Evolutionary conservation across 2,329 filamentous ascomycete genomes (phyloP).

Genomic region (Fusarium burgessii): DNA sequence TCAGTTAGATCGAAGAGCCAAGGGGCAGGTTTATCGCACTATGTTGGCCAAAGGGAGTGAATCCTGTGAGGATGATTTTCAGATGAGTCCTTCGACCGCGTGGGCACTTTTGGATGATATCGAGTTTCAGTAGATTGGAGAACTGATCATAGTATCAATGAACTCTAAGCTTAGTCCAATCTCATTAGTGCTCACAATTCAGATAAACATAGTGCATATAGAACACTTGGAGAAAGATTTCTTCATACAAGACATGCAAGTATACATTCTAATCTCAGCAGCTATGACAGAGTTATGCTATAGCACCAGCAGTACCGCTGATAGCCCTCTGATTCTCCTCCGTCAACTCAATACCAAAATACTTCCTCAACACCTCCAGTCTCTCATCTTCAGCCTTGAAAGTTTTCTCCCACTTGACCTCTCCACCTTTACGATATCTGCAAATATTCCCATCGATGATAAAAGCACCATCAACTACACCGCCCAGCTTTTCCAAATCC

Average conservation of each 20-base stretch:
- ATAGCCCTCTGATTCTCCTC: conserved; percentile 15
- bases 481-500: neutral
- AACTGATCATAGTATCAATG: neutral
- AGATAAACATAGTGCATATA: too few species aligned
- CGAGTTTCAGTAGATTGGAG: conserved; percentile 7
- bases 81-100: conserved; percentile 19
- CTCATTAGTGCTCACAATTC: too few species aligned
- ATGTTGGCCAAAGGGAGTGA: neutral
- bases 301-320: conserved; percentile 9
- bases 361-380: conserved; percentile 1
- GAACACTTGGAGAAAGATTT: too few species aligned
- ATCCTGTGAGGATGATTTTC: neutral
- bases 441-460: conserved; percentile 15
- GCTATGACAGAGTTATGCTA: neutral
- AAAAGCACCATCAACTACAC: conserved; percentile 11
- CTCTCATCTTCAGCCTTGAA: conserved; percentile 15
- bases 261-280: too few species aligned
- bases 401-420: conserved; percentile 4
- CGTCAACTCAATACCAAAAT: conserved; percentile 16
- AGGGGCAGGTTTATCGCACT: conserved; percentile 24
- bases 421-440: conserved; percentile 7
- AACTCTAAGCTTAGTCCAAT: neutral
- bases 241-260: too few species aligned
- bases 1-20: conserved; percentile 32
- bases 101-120: conserved; percentile 32